phyloP scores from a whole-genome alignment of 371 early-diverging fungal species.

The Actinomortierella wolfii region DNA sequence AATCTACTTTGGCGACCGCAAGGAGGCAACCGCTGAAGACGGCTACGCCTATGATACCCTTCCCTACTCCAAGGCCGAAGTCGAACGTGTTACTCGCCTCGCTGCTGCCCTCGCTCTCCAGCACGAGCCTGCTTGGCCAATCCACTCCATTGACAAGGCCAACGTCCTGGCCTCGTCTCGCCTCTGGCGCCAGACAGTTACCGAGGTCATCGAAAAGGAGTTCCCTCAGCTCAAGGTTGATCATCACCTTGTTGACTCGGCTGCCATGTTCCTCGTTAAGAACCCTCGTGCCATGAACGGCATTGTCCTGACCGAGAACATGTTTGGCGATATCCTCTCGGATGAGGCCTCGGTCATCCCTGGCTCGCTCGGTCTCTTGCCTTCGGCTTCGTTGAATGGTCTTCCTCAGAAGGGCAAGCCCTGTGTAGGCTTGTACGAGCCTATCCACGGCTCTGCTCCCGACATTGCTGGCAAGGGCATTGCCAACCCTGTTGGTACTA shows the following conservation, averaged over 20 bases:
- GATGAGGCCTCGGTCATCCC: slow-evolving; percentile 97
- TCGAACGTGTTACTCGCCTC: slow-evolving; percentile 91
- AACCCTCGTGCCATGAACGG: slow-evolving; percentile 91
- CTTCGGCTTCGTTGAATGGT: slow-evolving; percentile 88
- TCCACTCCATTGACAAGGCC: slow-evolving; percentile 97
- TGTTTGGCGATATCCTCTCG: slow-evolving; percentile 97
- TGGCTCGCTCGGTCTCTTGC: slow-evolving; percentile 92
- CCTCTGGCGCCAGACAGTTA: slow-evolving; percentile 93
- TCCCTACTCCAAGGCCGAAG: slow-evolving; percentile 87
- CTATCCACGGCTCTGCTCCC: slow-evolving; percentile 98
- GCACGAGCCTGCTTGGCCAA: slow-evolving; percentile 79
- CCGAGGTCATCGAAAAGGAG: slow-evolving; percentile 82
- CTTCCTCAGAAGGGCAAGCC: slow-evolving; percentile 75
- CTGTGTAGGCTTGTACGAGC: slow-evolving; percentile 93
- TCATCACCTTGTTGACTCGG: slow-evolving; percentile 94
- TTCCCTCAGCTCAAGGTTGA: slow-evolving; percentile 84
- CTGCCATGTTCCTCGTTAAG: slow-evolving; percentile 95
- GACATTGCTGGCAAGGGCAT: slow-evolving; percentile 96
- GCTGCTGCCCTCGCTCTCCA: slow-evolving; percentile 84
- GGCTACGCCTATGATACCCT: slow-evolving; percentile 91
- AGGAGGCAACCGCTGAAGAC: slow-evolving; percentile 73
- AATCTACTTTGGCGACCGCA: slow-evolving; percentile 94
- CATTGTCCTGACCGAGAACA: slow-evolving; percentile 94
- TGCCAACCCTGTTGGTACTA: slow-evolving; percentile 97
- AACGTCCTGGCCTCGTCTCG: slow-evolving; percentile 97